These are phyloP conservation scores for Aspergillus olivimuriae DNA, from an alignment of 495 filamentous ascomycete genomes.

Conservation along the genomic window DNA sequence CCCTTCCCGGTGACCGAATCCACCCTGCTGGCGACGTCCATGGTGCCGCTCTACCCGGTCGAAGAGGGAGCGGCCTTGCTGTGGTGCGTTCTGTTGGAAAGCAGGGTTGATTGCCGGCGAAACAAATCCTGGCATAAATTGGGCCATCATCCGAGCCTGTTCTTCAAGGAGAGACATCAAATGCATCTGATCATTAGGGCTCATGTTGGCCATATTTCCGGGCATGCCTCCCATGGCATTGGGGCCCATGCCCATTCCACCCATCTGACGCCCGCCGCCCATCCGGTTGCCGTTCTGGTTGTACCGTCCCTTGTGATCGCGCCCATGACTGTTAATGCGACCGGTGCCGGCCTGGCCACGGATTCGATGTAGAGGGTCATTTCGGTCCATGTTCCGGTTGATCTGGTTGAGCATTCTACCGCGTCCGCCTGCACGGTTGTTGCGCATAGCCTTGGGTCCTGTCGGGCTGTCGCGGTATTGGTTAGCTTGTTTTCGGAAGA, in stretches of 20 bases:
- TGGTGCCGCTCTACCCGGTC: constrained; percentile 61
- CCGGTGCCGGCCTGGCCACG: constrained; percentile 65
- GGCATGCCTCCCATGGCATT: constrained; percentile 32
- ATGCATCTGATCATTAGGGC: constrained; percentile 67
- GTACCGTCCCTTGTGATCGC: constrained; percentile 64
- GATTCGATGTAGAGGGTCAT: constrained; percentile 76
- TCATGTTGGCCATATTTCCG: constrained; percentile 48
- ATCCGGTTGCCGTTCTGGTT: constrained; percentile 31
- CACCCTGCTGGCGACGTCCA: constrained; percentile 32
- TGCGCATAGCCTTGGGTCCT: constrained; percentile 92
- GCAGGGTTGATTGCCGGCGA: constrained; percentile 48
- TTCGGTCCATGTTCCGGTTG: constrained; percentile 78
- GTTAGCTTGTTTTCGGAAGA: constrained; percentile 12
- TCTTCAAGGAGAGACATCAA: constrained; percentile 82
- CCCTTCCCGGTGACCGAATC: constrained; percentile 26
- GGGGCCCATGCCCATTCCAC: constrained; percentile 41
- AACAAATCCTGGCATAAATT: constrained; percentile 47
- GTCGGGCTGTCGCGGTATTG: constrained; percentile 60
- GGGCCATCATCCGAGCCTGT: constrained; percentile 79
- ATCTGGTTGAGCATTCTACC: constrained; percentile 84
- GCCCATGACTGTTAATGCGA: constrained; percentile 67
- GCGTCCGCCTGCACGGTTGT: constrained; percentile 48
- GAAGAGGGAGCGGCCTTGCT: constrained; percentile 63
- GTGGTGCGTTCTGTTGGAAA: constrained; percentile 41
- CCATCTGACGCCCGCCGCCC: constrained; percentile 39